phyloP scores from a whole-genome alignment of 106 monocot species.

The Iris macrosiphon region DNA sequence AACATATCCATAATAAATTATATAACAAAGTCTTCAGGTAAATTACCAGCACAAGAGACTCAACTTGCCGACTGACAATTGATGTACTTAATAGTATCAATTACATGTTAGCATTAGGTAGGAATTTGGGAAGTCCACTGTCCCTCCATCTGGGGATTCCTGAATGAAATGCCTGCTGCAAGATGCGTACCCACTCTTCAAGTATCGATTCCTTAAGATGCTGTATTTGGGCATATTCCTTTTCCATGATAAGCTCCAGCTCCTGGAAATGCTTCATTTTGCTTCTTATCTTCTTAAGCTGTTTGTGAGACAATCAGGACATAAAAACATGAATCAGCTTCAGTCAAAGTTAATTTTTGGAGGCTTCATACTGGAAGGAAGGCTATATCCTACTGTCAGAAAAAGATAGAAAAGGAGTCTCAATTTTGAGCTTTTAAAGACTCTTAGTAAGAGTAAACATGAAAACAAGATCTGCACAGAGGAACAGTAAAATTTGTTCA shows the following conservation, averaged over 20 bases:
- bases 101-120: conserved; percentile 11
- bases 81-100: no score
- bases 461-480: neutral
- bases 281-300: conserved; percentile 67
- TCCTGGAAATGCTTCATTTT: conserved; percentile 85
- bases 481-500: no score
- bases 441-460: neutral
- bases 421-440: neutral
- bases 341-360: neutral
- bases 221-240: conserved; percentile 51
- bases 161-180: conserved; percentile 30
- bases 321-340: neutral
- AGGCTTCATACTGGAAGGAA: neutral
- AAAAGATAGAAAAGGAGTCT: neutral
- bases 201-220: conserved; percentile 42
- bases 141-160: conserved; percentile 62
- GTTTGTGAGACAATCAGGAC: neutral
- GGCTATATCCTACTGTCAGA: neutral
- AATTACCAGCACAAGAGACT: no score
- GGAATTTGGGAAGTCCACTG: conserved; percentile 20
- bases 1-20: no score
- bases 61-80: no score
- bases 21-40: conserved; percentile 25
- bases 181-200: conserved; percentile 53
- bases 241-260: conserved; percentile 66